A percentile compares a stretch with the other conserved stretches of the same genome.
Evolutionary conservation across 345 rosid species (phyloP).

Genomic region (Populus nigra): DNA sequence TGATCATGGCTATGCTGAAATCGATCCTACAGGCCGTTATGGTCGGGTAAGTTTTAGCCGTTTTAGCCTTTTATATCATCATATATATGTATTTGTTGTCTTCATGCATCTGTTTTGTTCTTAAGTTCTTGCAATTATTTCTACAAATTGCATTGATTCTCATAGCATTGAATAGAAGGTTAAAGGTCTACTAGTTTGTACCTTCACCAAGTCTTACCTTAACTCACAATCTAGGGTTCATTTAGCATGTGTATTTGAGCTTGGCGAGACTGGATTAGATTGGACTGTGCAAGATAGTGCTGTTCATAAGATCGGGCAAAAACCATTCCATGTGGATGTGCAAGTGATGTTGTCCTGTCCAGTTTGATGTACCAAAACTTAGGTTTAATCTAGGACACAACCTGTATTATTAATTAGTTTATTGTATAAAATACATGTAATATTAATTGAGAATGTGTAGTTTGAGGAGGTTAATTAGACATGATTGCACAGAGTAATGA

Average conservation of each 20-base stretch:
- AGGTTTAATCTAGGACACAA: neutral
- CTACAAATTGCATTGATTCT: neutral
- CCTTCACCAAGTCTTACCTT: neutral
- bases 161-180: neutral
- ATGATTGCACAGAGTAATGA: neutral
- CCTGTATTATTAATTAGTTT: neutral
- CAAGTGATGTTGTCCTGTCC: neutral
- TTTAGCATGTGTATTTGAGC: neutral
- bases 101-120: neutral
- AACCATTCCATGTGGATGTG: neutral
- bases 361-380: neutral
- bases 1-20: slow-evolving; percentile 28
- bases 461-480: neutral
- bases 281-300: neutral
- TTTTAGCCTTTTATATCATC: neutral
- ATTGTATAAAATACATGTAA: neutral
- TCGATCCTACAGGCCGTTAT: slow-evolving; percentile 51
- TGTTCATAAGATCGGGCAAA: neutral
- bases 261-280: neutral
- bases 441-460: neutral
- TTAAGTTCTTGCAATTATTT: neutral
- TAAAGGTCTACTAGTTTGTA: neutral
- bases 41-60: slow-evolving; percentile 45
- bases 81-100: neutral
- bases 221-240: neutral